phyloP scores from a whole-genome alignment of 805 yeast species.

The Barnettozyma pratensis region DNA sequence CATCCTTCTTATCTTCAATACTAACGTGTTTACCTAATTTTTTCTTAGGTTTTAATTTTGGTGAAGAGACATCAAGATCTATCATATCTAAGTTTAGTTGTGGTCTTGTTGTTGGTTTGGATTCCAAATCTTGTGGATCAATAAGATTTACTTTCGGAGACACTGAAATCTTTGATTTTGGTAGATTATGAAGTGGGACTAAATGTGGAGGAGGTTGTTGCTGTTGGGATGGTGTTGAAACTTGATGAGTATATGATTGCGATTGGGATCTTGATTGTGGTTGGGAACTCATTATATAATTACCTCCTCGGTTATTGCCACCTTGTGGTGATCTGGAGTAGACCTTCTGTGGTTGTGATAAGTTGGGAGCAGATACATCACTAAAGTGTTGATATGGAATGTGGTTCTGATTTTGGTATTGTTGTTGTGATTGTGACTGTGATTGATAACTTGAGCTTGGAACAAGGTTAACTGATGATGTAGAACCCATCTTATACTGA shows the following conservation, averaged over 20 bases:
- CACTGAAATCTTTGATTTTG: slow-evolving; percentile 5
- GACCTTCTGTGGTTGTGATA: background rate
- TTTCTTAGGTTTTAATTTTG: background rate
- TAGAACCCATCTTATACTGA: slow-evolving; percentile 1
- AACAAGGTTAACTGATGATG: background rate
- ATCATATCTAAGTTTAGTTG: slow-evolving; percentile 17
- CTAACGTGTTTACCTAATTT: background rate
- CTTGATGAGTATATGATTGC: background rate
- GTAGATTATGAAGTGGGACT: background rate
- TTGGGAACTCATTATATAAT: background rate
- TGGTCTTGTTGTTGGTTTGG: slow-evolving; percentile 13
- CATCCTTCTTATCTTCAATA: slow-evolving; percentile 2
- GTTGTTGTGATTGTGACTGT: slow-evolving; percentile 1
- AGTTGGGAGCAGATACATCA: background rate
- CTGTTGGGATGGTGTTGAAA: no score
- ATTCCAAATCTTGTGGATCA: slow-evolving; percentile 10
- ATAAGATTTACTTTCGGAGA: slow-evolving; percentile 14
- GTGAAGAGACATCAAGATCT: slow-evolving; percentile 12
- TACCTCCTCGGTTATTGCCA: background rate
- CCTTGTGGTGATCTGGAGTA: background rate
- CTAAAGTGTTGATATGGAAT: background rate
- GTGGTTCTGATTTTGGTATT: background rate
- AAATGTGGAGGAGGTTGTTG: background rate
- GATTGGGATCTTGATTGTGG: background rate
- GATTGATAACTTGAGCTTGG: background rate